Conservation (phyloP, 768 basidiomycete species). For the Tylopilus cervinicoccineus region DNA sequence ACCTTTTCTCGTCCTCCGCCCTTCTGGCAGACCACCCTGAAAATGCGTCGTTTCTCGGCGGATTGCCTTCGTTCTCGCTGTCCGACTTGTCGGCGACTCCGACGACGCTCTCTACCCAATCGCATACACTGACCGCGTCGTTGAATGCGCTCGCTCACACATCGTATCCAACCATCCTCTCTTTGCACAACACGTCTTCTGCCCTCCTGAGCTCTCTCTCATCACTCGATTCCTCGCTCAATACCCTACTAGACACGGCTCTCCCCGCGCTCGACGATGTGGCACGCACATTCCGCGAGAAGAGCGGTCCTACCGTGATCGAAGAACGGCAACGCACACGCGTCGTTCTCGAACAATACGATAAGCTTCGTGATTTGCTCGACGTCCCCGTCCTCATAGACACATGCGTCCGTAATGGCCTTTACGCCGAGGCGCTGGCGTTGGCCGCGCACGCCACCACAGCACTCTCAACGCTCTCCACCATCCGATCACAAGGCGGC, state of each 20-base stretch:
- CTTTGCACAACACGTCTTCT: conserved; percentile 77
- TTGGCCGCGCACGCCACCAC: conserved; percentile 68
- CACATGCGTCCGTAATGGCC: conserved; percentile 89
- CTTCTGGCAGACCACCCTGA: conserved; percentile 15
- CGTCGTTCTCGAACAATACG: conserved; percentile 89
- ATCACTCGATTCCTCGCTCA: conserved; percentile 71
- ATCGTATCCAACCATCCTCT: conserved; percentile 88
- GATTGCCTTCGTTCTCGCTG: conserved; percentile 64
- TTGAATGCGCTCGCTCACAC: conserved; percentile 87
- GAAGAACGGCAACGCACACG: conserved; percentile 70
- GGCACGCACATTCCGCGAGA: conserved; percentile 65
- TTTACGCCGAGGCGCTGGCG: conserved; percentile 89
- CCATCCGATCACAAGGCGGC: conserved; percentile 33
- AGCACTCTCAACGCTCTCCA: conserved; percentile 37
- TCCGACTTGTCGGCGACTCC: conserved; percentile 72
- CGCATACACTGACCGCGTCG: conserved; percentile 83
- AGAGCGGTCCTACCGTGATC: conserved; percentile 67
- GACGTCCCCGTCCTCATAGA: conserved; percentile 90
- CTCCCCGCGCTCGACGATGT: conserved; percentile 76
- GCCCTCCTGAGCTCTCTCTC: conserved; percentile 69
- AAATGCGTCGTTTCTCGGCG: conserved; percentile 53
- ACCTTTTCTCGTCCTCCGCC: conserved; percentile 23
- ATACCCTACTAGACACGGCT: conserved; percentile 56
- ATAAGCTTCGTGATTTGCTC: conserved; percentile 87
- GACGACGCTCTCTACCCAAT: conserved; percentile 71